A percentile compares a stretch with the other conserved stretches of the same genome.
Evolutionary conservation across 2,329 filamentous ascomycete species (phyloP).

Genomic region (Arthrobotrys iridis): DNA sequence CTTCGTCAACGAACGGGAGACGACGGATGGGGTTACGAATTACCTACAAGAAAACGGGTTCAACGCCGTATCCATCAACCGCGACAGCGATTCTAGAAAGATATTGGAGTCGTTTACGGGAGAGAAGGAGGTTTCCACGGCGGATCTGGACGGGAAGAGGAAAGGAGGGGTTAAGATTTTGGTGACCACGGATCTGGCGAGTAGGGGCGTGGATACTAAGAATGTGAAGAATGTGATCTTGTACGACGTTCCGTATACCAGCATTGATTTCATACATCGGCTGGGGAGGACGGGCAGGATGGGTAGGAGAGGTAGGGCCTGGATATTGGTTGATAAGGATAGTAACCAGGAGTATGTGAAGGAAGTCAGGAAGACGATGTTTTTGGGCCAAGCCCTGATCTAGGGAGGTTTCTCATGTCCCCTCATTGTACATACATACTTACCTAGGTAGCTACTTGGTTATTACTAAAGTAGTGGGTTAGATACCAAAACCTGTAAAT

Average conservation of each 20-base stretch:
- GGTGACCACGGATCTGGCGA: slow-evolving; percentile 92
- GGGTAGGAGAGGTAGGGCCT: slow-evolving; percentile 86
- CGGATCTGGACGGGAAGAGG: slow-evolving; percentile 18
- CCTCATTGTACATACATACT: slow-evolving; percentile 13
- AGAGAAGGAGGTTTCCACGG: slow-evolving; percentile 57
- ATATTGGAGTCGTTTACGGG: slow-evolving; percentile 78
- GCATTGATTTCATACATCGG: slow-evolving; percentile 97
- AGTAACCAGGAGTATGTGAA: slow-evolving; percentile 89
- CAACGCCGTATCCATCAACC: slow-evolving; percentile 82
- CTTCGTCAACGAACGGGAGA: slow-evolving; percentile 96
- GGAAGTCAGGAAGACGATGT: slow-evolving; percentile 66
- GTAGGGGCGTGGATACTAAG: slow-evolving; percentile 91
- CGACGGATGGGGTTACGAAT: slow-evolving; percentile 79
- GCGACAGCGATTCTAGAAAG: slow-evolving; percentile 82
- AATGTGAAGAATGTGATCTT: slow-evolving; percentile 90
- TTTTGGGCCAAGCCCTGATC: slow-evolving; percentile 46
- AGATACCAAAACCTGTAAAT: slow-evolving; percentile 32
- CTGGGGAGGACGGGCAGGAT: slow-evolving; percentile 91
- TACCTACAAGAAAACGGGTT: slow-evolving; percentile 87
- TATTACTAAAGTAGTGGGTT: too few species aligned
- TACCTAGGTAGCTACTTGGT: too few species aligned
- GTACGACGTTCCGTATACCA: slow-evolving; percentile 97
- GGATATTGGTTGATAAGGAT: slow-evolving; percentile 88
- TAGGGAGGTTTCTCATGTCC: neutral
- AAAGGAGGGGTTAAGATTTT: slow-evolving; percentile 75